Evolutionary conservation across 1,139 yeast genomes (phyloP).

Genomic region (Pichia sp.): DNA sequence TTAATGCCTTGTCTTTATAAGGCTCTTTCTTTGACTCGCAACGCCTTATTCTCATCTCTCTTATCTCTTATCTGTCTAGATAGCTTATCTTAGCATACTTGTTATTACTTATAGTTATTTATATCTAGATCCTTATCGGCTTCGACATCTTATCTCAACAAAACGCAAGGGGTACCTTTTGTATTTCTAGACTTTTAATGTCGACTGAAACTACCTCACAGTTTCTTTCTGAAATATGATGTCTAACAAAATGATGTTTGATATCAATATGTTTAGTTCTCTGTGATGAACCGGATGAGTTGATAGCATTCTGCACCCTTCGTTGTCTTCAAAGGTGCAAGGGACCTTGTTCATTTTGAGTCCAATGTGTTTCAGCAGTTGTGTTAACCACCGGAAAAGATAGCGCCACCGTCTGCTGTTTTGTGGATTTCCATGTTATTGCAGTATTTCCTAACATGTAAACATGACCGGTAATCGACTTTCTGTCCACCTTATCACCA

Average conservation of each 20-base stretch:
- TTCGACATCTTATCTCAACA: too few relatives aligned
- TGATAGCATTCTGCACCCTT: background rate
- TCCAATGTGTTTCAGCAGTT: background rate
- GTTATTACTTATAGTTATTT: too few relatives aligned
- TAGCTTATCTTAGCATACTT: too few relatives aligned
- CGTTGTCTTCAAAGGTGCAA: background rate
- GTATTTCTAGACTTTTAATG: too few relatives aligned
- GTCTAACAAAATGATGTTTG: conserved; percentile 1
- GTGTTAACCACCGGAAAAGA: background rate
- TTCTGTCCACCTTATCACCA: conserved; percentile 3
- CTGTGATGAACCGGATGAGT: conserved; percentile 1
- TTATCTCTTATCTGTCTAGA: too few relatives aligned
- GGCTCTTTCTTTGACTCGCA: background rate
- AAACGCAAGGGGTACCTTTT: too few relatives aligned
- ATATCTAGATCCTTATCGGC: too few relatives aligned
- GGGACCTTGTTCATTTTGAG: background rate
- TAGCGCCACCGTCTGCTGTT: conserved; percentile 2
- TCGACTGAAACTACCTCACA: too few relatives aligned
- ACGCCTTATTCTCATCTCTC: too few relatives aligned
- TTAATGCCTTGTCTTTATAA: background rate
- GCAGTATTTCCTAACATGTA: conserved; percentile 4
- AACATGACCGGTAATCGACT: conserved; percentile 6
- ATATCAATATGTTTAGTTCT: conserved; percentile 1
- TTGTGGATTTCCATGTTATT: conserved; percentile 6
- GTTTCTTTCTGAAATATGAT: background rate